Evolutionary conservation across 352 stramenopile genomes (phyloP).

Genomic region (Phytopythium ostracodes): DNA sequence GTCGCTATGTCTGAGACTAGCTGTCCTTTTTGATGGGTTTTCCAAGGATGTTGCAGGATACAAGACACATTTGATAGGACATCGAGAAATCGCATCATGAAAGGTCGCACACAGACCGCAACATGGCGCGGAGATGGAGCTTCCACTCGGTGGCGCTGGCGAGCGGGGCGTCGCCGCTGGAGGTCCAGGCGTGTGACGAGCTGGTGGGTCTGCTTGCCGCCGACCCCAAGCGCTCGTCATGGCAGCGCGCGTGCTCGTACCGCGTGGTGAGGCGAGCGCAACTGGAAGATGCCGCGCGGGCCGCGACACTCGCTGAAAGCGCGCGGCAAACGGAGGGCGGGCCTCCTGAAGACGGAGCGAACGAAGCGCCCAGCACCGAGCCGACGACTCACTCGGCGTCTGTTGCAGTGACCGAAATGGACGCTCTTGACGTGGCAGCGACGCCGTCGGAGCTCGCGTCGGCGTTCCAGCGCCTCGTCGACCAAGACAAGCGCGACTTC

Average conservation of each 20-base stretch:
- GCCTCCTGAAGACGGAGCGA: not conserved
- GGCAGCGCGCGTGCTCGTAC: slow-evolving; percentile 29
- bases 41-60: no score
- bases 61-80: no score
- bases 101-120: not conserved
- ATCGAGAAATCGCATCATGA: slow-evolving; percentile 4
- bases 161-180: slow-evolving; percentile 32
- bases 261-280: slow-evolving; percentile 37
- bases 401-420: not conserved
- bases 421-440: not conserved
- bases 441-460: slow-evolving; percentile 30
- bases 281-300: slow-evolving; percentile 16
- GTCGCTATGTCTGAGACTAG: no score
- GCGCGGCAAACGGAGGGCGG: slow-evolving; percentile 1
- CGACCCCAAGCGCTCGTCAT: slow-evolving; percentile 23
- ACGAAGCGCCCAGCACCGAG: not conserved
- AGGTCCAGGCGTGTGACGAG: slow-evolving; percentile 21
- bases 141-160: slow-evolving; percentile 48
- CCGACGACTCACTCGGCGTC: no score
- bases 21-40: no score
- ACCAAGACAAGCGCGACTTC: slow-evolving; percentile 38
- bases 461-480: slow-evolving; percentile 49
- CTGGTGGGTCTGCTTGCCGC: slow-evolving; percentile 21
- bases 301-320: slow-evolving; percentile 3
- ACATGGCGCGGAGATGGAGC: slow-evolving; percentile 18